Percentiles rank a stretch among this genome's conserved stretches.
These are phyloP conservation scores for Phytopythium vexans DNA, from an alignment of 352 stramenopile species.

Conservation along the genomic window DNA sequence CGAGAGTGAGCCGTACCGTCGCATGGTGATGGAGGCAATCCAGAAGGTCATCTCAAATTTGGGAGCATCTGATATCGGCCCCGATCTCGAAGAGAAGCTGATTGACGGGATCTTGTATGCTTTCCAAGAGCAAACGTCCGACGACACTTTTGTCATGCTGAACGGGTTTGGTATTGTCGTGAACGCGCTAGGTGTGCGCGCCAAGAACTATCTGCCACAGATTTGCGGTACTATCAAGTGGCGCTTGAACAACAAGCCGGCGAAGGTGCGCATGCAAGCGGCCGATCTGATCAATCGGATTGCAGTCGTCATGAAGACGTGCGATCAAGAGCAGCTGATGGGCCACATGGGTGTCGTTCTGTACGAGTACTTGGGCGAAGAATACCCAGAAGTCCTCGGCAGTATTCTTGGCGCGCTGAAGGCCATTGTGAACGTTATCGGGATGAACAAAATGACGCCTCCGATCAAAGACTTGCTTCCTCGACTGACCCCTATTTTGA, in stretches of 20 bases:
- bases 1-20: slow-evolving; percentile 97
- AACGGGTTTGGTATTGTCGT: slow-evolving; percentile 98
- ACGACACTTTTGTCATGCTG: slow-evolving; percentile 95
- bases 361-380: slow-evolving; percentile 99
- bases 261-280: slow-evolving; percentile 98
- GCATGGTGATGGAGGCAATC: slow-evolving; percentile 99
- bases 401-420: slow-evolving; percentile 98
- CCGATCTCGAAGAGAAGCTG: slow-evolving; percentile 97
- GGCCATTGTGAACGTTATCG: slow-evolving; percentile 99
- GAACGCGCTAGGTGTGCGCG: slow-evolving; percentile 95
- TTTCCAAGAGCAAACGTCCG: slow-evolving; percentile 97
- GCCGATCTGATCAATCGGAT: slow-evolving; percentile 98
- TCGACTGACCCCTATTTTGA: slow-evolving; percentile 97
- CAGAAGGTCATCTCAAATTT: slow-evolving; percentile 98
- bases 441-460: slow-evolving; percentile 99
- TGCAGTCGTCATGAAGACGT: slow-evolving; percentile 98
- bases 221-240: slow-evolving; percentile 99
- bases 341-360: slow-evolving; percentile 98
- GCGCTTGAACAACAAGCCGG: slow-evolving; percentile 98
- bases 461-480: slow-evolving; percentile 99
- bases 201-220: slow-evolving; percentile 98
- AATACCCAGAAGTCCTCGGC: slow-evolving; percentile 99
- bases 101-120: slow-evolving; percentile 99
- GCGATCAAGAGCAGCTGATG: slow-evolving; percentile 98
- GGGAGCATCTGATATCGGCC: slow-evolving; percentile 95